phyloP scores from a whole-genome alignment of 495 filamentous ascomycete species.

The Aspergillus indologenus region DNA sequence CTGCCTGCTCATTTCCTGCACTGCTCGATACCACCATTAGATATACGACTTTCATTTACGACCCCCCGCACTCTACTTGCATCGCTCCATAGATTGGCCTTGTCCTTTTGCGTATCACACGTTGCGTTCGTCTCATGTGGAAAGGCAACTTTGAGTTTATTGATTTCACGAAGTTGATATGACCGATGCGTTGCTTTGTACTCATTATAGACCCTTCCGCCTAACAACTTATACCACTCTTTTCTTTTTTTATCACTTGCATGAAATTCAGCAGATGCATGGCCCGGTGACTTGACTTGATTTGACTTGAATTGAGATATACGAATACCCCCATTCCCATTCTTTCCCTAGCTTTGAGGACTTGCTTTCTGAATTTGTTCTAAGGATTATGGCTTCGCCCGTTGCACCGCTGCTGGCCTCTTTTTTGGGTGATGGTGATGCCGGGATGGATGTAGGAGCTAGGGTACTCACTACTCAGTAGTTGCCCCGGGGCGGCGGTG shows the following conservation, averaged over 20 bases:
- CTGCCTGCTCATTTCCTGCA: neutral
- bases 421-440: no score
- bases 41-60: neutral
- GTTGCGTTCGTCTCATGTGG: no score
- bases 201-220: neutral
- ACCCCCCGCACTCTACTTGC: neutral
- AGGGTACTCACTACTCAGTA: no score
- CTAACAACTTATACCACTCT: neutral
- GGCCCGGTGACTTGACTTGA: neutral
- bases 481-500: no score
- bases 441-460: no score
- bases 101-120: neutral
- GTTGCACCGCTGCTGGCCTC: no score
- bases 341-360: neutral
- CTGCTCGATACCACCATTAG: neutral
- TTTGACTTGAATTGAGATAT: no score
- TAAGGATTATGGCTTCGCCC: no score
- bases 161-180: neutral
- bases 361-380: no score
- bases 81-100: neutral
- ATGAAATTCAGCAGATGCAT: neutral
- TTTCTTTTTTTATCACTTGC: neutral
- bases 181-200: neutral
- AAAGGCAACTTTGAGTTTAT: neutral
- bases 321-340: neutral